These are phyloP conservation scores for Populus simonii DNA, from an alignment of 345 rosid species.

Conservation along the genomic window DNA sequence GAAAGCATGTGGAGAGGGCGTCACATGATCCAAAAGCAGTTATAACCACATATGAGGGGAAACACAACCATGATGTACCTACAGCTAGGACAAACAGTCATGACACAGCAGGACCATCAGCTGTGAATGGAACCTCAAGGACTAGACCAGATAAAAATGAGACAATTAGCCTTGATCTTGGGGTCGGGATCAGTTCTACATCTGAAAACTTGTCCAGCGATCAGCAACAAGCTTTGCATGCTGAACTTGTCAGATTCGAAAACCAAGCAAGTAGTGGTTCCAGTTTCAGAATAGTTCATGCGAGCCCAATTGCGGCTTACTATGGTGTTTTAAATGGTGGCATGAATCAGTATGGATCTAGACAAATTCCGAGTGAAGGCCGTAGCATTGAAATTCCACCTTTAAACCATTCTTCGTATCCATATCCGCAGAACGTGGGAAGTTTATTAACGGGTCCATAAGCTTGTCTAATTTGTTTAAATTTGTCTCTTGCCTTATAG, in stretches of 20 bases:
- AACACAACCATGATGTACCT: conserved; percentile 95
- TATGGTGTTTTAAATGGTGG: conserved; percentile 57
- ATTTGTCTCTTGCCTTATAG: neutral
- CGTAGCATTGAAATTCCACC: conserved; percentile 47
- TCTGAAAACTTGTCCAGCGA: conserved; percentile 44
- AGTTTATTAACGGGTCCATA: conserved; percentile 80
- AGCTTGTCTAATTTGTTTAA: conserved; percentile 15
- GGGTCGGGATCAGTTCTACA: conserved; percentile 73
- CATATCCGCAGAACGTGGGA: conserved; percentile 68
- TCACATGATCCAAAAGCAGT: conserved; percentile 98
- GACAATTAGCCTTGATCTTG: conserved; percentile 87
- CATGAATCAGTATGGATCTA: conserved; percentile 45
- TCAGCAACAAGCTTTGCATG: conserved; percentile 37
- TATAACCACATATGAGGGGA: conserved; percentile 97
- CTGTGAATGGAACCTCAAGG: conserved; percentile 43
- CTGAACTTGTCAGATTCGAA: conserved; percentile 41
- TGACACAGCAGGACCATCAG: conserved; percentile 50
- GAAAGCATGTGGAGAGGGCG: conserved; percentile 99
- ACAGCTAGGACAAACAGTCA: conserved; percentile 62
- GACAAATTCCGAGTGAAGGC: conserved; percentile 51
- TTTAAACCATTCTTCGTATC: conserved; percentile 57
- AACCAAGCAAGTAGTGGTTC: conserved; percentile 40
- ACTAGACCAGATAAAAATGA: conserved; percentile 52
- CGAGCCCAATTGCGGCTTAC: conserved; percentile 43
- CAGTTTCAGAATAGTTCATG: conserved; percentile 51